Percentiles rank a stretch among this genome's conserved stretches.
Conservation (phyloP, 164 flowering plant species). For the Litsea cubeba region DNA sequence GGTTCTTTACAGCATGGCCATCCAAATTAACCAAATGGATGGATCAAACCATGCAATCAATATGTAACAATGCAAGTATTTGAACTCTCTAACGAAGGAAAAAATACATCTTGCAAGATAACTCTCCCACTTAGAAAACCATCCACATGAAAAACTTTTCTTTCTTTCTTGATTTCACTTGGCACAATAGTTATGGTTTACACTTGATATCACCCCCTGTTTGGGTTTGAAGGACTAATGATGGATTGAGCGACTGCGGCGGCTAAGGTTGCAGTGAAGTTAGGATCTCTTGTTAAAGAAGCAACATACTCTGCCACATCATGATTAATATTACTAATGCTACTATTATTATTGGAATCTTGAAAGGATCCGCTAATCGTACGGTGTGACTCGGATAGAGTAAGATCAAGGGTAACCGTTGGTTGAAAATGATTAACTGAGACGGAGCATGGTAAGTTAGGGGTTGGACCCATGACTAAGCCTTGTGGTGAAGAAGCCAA, state of each 20-base stretch:
- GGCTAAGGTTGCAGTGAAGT: constrained; percentile 38
- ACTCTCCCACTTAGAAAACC: not conserved
- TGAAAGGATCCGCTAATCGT: not conserved
- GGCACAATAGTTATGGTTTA: not conserved
- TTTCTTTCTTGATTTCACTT: not conserved
- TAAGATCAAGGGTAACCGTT: constrained; percentile 20
- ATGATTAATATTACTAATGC: not conserved
- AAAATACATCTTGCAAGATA: not conserved
- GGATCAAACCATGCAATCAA: not conserved
- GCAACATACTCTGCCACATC: constrained; percentile 29
- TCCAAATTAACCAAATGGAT: not conserved
- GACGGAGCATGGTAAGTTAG: constrained; percentile 3
- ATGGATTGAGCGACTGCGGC: constrained; percentile 34
- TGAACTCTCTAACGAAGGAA: not conserved
- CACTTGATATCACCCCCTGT: not conserved
- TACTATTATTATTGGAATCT: not conserved
- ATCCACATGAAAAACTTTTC: not conserved
- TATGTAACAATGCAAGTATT: not conserved
- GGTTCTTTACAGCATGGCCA: not conserved
- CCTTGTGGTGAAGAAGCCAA: constrained; percentile 2
- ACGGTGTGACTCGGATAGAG: constrained; percentile 11
- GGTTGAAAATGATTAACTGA: constrained; percentile 8
- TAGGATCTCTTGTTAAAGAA: constrained; percentile 35
- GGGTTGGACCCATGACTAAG: not conserved
- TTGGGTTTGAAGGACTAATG: not conserved